Percentiles rank a stretch among this genome's conserved stretches.
Evolutionary conservation across 345 rosid genomes (phyloP).

Genomic region (Ceriops decandra): DNA sequence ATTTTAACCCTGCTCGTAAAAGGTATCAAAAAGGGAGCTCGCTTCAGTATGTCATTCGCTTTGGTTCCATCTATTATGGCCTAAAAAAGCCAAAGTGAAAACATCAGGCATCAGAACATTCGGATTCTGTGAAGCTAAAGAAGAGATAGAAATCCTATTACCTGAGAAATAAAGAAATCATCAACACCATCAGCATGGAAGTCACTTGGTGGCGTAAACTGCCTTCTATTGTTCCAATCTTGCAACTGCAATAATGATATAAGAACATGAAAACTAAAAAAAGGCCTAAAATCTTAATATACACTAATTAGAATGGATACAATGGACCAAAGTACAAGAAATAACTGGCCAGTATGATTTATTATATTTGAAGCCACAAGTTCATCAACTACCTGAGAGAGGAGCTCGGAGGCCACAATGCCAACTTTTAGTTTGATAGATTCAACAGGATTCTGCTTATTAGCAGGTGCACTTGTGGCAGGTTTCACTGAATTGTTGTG

Average conservation of each 20-base stretch:
- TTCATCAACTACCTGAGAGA: slow-evolving; percentile 66
- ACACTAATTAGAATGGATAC: not conserved
- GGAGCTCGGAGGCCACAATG: slow-evolving; percentile 77
- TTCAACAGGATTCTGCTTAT: slow-evolving; percentile 54
- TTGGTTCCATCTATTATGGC: slow-evolving; percentile 78
- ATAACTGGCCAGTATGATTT: not conserved
- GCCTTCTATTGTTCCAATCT: slow-evolving; percentile 92
- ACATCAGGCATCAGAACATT: slow-evolving; percentile 6
- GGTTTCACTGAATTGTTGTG: slow-evolving; percentile 49
- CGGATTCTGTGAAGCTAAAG: slow-evolving; percentile 6
- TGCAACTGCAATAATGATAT: slow-evolving; percentile 56
- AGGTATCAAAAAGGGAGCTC: slow-evolving; percentile 95
- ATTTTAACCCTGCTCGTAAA: slow-evolving; percentile 96
- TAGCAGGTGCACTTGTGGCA: slow-evolving; percentile 29
- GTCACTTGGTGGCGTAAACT: slow-evolving; percentile 72
- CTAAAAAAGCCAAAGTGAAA: slow-evolving; percentile 37
- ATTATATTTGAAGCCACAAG: not conserved
- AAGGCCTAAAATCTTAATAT: slow-evolving; percentile 18
- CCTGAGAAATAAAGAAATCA: slow-evolving; percentile 93
- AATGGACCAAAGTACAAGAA: not conserved
- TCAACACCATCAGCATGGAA: slow-evolving; percentile 92
- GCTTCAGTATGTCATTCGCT: slow-evolving; percentile 87
- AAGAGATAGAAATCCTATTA: slow-evolving; percentile 29
- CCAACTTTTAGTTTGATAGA: slow-evolving; percentile 65
- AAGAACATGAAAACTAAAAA: slow-evolving; percentile 1